These are phyloP conservation scores for Beauveria asiatica DNA, from an alignment of 2,329 filamentous ascomycete species.

Conservation along the genomic window DNA sequence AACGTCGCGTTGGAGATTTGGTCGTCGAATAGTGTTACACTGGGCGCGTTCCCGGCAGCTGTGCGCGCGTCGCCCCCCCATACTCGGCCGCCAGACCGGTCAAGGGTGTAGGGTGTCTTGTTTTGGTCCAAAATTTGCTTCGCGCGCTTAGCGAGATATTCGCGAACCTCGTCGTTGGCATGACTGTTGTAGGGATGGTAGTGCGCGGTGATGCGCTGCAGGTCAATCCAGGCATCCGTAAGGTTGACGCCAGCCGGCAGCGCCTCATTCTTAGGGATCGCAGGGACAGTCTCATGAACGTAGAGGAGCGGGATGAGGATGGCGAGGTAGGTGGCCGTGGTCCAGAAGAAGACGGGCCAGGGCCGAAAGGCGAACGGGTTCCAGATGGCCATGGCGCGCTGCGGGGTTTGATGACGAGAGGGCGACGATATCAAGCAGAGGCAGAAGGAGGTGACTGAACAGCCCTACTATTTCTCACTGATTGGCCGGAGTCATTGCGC, in stretches of 20 bases:
- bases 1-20: slow-evolving; percentile 69
- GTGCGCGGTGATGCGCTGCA: slow-evolving; percentile 62
- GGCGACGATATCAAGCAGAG: background rate
- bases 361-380: slow-evolving; percentile 71
- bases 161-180: slow-evolving; percentile 70
- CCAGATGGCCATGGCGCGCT: slow-evolving; percentile 10
- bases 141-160: slow-evolving; percentile 66
- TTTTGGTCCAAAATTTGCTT: slow-evolving; percentile 60
- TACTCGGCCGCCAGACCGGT: slow-evolving; percentile 26
- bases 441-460: background rate
- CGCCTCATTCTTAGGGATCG: slow-evolving; percentile 42
- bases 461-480: background rate
- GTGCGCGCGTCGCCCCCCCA: slow-evolving; percentile 14
- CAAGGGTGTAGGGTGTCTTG: slow-evolving; percentile 37
- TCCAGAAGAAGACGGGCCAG: slow-evolving; percentile 73
- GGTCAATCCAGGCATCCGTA: slow-evolving; percentile 77
- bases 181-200: slow-evolving; percentile 88
- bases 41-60: slow-evolving; percentile 17
- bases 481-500: background rate
- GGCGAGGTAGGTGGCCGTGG: slow-evolving; percentile 66
- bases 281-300: slow-evolving; percentile 63
- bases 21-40: slow-evolving; percentile 70
- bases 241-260: slow-evolving; percentile 62
- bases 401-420: background rate
- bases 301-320: slow-evolving; percentile 64